Evolutionary conservation across 345 rosid genomes (phyloP).

Genomic region (Anacardium occidentale): DNA sequence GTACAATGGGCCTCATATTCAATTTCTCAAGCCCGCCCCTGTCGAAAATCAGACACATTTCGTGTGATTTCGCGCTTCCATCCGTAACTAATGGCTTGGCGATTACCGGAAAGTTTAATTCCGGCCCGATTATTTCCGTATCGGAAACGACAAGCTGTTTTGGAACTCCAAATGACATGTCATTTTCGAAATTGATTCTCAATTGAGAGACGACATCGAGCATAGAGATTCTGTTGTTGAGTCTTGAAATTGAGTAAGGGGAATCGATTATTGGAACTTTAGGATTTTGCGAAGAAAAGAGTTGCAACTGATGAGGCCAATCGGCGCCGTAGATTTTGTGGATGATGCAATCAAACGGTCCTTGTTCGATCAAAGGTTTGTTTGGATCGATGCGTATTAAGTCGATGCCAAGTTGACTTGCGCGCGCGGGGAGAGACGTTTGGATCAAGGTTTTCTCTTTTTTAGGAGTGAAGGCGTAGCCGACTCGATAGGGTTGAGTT

Average conservation of each 20-base stretch:
- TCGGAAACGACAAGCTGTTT: conserved; percentile 44
- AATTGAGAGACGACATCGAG: conserved; percentile 47
- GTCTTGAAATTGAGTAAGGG: conserved; percentile 38
- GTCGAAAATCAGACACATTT: conserved; percentile 51
- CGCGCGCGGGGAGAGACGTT: conserved; percentile 46
- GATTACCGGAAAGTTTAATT: conserved; percentile 45
- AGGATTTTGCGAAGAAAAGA: conserved; percentile 40
- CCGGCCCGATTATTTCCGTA: conserved; percentile 22
- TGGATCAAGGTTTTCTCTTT: conserved; percentile 46
- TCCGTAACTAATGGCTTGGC: conserved; percentile 55
- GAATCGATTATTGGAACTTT: conserved; percentile 49
- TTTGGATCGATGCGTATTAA: conserved; percentile 42
- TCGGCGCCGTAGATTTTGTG: conserved; percentile 52
- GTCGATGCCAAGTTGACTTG: conserved; percentile 38
- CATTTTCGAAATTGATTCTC: conserved; percentile 24
- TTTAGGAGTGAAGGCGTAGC: conserved; percentile 53
- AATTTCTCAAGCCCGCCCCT: conserved; percentile 42
- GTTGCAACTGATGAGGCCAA: conserved; percentile 43
- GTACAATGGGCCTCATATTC: conserved; percentile 38
- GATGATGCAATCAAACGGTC: conserved; percentile 57
- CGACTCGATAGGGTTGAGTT: conserved; percentile 31
- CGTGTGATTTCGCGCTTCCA: conserved; percentile 51
- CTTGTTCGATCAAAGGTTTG: conserved; percentile 48
- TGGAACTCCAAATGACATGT: conserved; percentile 31
- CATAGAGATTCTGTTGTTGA: conserved; percentile 55